Conservation (phyloP, 148 eudicot species). For the Spergularia bocconei region DNA sequence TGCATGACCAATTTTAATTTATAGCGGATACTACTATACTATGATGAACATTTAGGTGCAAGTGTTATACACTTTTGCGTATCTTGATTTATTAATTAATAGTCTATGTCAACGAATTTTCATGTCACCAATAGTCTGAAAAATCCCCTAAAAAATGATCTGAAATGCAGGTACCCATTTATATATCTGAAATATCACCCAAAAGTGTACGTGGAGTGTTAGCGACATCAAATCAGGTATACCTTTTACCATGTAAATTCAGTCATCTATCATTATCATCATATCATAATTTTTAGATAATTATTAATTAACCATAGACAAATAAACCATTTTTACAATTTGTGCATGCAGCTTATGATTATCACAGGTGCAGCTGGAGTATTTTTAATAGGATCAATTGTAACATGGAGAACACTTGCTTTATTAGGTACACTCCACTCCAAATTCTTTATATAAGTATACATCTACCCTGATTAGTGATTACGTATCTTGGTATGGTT, state of each 20-base stretch:
- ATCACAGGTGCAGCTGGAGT: slow-evolving; percentile 48
- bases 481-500: too few species aligned
- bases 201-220: slow-evolving; percentile 64
- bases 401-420: slow-evolving; percentile 61
- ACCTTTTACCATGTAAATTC: background rate
- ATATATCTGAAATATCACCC: slow-evolving; percentile 68
- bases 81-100: too few species aligned
- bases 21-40: background rate
- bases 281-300: too few species aligned
- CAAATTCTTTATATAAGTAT: background rate
- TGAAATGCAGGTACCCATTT: slow-evolving; percentile 46
- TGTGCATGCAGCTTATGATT: slow-evolving; percentile 57
- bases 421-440: slow-evolving; percentile 41
- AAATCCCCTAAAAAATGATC: too few species aligned
- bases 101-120: background rate
- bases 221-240: slow-evolving; percentile 62
- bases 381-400: slow-evolving; percentile 46
- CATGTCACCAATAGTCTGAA: too few species aligned
- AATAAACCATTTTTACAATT: too few species aligned
- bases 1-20: background rate
- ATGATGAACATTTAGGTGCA: too few species aligned
- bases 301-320: too few species aligned
- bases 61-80: too few species aligned
- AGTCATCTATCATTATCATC: too few species aligned
- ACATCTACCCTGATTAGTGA: too few species aligned